Percentiles rank a stretch among this genome's conserved stretches.
Conservation (phyloP, 148 eudicot genomes). For the Fagopyrum homotropicum region DNA sequence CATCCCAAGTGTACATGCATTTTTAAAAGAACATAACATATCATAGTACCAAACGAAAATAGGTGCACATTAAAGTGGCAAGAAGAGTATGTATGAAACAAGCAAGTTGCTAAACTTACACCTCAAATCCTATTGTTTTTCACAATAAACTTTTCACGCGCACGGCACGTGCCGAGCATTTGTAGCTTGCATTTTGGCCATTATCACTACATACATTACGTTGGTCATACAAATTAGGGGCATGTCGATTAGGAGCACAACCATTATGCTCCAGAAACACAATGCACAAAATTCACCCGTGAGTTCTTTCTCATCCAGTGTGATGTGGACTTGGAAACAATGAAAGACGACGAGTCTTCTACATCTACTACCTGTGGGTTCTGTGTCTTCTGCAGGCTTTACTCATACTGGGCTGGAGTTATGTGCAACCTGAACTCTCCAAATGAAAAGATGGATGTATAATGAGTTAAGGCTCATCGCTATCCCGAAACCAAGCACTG, state of each 20-base stretch:
- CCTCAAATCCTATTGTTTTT: neutral
- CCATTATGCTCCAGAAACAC: constrained; percentile 5
- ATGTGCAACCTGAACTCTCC: constrained; percentile 48
- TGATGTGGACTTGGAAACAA: neutral
- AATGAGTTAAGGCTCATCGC: constrained; percentile 54
- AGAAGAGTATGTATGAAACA: neutral
- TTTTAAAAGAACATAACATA: no score
- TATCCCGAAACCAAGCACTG: constrained; percentile 58
- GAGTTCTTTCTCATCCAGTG: neutral
- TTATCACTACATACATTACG: neutral
- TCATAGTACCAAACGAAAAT: no score
- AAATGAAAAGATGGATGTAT: constrained; percentile 41
- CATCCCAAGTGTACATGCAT: no score
- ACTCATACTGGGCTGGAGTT: constrained; percentile 21
- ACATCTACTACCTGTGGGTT: neutral
- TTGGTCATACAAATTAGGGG: neutral
- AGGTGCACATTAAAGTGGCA: neutral
- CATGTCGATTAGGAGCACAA: neutral
- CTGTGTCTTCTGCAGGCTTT: neutral
- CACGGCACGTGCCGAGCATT: no score
- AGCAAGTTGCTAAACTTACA: neutral
- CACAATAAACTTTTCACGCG: neutral
- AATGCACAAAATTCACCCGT: neutral
- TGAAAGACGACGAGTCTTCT: neutral
- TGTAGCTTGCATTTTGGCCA: neutral